Evolutionary conservation across 164 flowering plant species (phyloP).

Genomic region (Litsea cubeba): DNA sequence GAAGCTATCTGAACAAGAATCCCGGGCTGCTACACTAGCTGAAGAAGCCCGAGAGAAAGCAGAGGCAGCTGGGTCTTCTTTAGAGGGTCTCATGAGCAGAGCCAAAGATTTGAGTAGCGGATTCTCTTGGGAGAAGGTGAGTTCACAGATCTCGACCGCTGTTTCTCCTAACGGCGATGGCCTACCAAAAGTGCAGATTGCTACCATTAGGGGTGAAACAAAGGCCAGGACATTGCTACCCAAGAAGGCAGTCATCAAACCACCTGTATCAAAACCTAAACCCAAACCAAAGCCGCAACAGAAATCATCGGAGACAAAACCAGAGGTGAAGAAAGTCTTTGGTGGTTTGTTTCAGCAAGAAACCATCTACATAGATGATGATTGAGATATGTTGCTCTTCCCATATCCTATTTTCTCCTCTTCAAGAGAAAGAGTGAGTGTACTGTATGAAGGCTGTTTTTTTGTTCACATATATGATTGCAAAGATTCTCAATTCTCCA

Average conservation of each 20-base stretch:
- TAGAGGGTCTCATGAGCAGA: conserved; percentile 44
- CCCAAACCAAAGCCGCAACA: conserved; percentile 21
- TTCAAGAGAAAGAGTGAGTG: not conserved
- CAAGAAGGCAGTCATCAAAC: conserved; percentile 58
- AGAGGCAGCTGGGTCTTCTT: conserved; percentile 52
- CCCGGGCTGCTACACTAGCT: conserved; percentile 43
- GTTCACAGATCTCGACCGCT: conserved; percentile 41
- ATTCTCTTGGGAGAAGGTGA: conserved; percentile 66
- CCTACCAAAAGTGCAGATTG: conserved; percentile 61
- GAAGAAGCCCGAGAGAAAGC: conserved; percentile 66
- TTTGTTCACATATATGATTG: conserved; percentile 7
- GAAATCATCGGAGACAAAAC: conserved; percentile 22
- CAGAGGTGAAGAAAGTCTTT: conserved; percentile 69
- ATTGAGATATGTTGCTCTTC: conserved; percentile 24
- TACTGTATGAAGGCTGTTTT: conserved; percentile 3
- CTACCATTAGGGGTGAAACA: conserved; percentile 83
- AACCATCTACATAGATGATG: conserved; percentile 85
- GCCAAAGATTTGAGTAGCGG: conserved; percentile 57
- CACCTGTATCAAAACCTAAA: conserved; percentile 11
- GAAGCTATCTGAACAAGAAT: conserved; percentile 52
- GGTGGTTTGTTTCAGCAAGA: conserved; percentile 95
- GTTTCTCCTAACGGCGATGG: conserved; percentile 34
- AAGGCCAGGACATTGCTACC: conserved; percentile 62
- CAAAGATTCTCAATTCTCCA: not conserved
- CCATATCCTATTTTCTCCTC: conserved; percentile 1